A percentile compares a stretch with the other conserved stretches of the same genome.
Evolutionary conservation across 108 stramenopile genomes (phyloP).

Genomic region (Fragilariopsis cylindrus): DNA sequence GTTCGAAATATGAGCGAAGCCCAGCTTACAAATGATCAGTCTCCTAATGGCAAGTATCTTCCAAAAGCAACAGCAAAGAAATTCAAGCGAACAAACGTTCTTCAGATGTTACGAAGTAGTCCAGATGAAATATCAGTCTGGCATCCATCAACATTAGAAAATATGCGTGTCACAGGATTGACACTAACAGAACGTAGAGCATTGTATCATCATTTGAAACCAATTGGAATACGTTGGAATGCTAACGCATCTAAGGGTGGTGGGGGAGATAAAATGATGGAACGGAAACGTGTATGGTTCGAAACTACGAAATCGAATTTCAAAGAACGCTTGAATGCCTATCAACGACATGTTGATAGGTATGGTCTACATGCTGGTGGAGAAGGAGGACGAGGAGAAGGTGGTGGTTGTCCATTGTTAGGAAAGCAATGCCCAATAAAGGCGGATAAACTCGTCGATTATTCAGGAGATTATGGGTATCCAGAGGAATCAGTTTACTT

Average conservation of each 20-base stretch:
- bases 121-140: slow-evolving; percentile 30
- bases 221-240: slow-evolving; percentile 25
- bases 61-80: slow-evolving; percentile 37
- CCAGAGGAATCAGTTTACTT: slow-evolving; percentile 32
- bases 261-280: slow-evolving; percentile 23
- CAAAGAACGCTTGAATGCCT: slow-evolving; percentile 24
- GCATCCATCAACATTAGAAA: slow-evolving; percentile 44
- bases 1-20: slow-evolving; percentile 26
- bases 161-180: slow-evolving; percentile 35
- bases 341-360: slow-evolving; percentile 25
- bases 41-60: slow-evolving; percentile 36
- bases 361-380: slow-evolving; percentile 29
- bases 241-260: neutral
- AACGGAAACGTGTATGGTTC: slow-evolving; percentile 41
- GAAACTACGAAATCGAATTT: slow-evolving; percentile 40
- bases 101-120: slow-evolving; percentile 36
- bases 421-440: slow-evolving; percentile 41
- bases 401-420: slow-evolving; percentile 27
- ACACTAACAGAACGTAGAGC: slow-evolving; percentile 55
- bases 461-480: slow-evolving; percentile 37
- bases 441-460: slow-evolving; percentile 34
- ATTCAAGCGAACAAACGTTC: slow-evolving; percentile 44
- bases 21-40: slow-evolving; percentile 6
- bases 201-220: slow-evolving; percentile 37
- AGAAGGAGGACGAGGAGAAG: neutral